Evolutionary conservation across 148 eudicot species (phyloP).

Genomic region (Limonium bicolor): DNA sequence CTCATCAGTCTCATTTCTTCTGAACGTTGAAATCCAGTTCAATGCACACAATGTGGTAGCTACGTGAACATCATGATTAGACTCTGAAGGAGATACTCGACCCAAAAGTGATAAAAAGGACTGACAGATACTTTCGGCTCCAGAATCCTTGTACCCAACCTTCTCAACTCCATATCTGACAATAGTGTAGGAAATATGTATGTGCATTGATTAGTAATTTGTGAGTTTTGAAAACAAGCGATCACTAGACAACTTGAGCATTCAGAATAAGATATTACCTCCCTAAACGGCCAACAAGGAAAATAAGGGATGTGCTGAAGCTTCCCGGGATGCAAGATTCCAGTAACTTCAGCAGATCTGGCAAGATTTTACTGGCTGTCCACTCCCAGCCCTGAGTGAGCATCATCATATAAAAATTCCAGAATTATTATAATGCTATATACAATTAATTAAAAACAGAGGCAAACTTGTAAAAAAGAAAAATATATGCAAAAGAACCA

Average conservation of each 20-base stretch:
- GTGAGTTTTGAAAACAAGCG: neutral
- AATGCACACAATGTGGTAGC: neutral
- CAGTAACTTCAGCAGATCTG: constrained; percentile 24
- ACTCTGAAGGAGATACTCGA: constrained; percentile 9
- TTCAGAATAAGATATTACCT: constrained; percentile 23
- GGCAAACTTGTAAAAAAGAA: too few species aligned
- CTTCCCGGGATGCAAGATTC: constrained; percentile 20
- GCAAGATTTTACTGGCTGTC: constrained; percentile 29
- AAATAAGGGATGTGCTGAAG: constrained; percentile 19
- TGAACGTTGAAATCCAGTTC: constrained; percentile 1
- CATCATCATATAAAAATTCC: too few species aligned
- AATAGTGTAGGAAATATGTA: neutral
- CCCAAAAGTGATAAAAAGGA: constrained; percentile 18
- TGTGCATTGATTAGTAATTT: neutral
- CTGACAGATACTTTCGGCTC: constrained; percentile 28
- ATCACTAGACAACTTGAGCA: neutral
- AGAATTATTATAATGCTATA: too few species aligned
- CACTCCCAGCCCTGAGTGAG: constrained; percentile 61
- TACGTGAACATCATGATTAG: neutral
- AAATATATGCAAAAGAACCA: too few species aligned
- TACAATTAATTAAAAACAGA: too few species aligned
- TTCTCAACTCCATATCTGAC: constrained; percentile 48
- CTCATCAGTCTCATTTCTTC: too few species aligned
- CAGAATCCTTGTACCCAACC: constrained; percentile 31
- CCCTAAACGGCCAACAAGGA: constrained; percentile 55